These are phyloP conservation scores for Gleditsia sinensis DNA, from an alignment of 306 rosid species.

Conservation along the genomic window DNA sequence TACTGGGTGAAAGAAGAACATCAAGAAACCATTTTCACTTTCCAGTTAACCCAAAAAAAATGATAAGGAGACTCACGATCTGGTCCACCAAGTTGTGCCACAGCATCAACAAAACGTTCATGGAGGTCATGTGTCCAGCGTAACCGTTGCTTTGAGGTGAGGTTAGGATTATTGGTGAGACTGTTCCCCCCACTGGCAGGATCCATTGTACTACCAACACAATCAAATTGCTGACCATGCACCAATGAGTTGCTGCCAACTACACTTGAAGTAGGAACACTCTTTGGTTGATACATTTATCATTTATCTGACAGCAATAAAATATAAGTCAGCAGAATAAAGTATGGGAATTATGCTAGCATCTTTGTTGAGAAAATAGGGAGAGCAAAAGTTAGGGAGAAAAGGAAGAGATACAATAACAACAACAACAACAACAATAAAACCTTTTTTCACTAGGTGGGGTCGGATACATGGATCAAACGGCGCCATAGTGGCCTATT, in stretches of 20 bases:
- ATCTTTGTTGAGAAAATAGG: no score
- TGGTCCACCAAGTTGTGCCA: conserved; percentile 98
- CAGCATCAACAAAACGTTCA: conserved; percentile 95
- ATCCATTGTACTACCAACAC: conserved; percentile 70
- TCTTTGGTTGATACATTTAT: conserved; percentile 66
- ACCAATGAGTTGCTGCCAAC: conserved; percentile 53
- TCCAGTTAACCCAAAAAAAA: conserved; percentile 34
- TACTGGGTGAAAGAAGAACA: not conserved
- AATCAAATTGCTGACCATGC: conserved; percentile 59
- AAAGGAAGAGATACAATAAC: no score
- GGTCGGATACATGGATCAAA: no score
- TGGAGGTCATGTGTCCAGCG: conserved; percentile 98
- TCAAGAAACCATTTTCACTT: not conserved
- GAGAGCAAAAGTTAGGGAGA: no score
- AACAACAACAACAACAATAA: no score
- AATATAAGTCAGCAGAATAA: conserved; percentile 26
- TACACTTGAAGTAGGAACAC: conserved; percentile 56
- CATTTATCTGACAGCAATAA: conserved; percentile 56
- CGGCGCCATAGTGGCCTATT: no score
- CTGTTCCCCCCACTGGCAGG: conserved; percentile 64
- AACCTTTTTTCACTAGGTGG: no score
- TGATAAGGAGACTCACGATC: conserved; percentile 78
- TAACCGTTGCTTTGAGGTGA: conserved; percentile 80
- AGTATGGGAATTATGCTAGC: conserved; percentile 27
- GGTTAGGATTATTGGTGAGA: conserved; percentile 60